Evolutionary conservation across 768 basidiomycete genomes (phyloP).

Genomic region (Pulveroboletus sp.): DNA sequence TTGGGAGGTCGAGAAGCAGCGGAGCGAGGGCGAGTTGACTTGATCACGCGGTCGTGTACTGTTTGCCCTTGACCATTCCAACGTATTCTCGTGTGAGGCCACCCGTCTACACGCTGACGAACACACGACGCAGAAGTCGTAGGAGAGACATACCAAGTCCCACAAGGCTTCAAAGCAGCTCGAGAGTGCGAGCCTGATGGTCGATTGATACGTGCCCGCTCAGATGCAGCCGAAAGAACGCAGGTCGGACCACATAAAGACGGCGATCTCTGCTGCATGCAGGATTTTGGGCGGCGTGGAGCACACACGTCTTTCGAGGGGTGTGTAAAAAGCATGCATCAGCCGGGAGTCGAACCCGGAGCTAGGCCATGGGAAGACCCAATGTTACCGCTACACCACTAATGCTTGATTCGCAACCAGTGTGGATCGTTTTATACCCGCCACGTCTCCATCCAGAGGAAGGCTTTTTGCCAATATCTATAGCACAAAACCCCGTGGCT

Average conservation of each 20-base stretch:
- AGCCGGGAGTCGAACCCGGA: conserved; percentile 58
- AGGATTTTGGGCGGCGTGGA: too few relatives aligned
- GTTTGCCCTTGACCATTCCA: neutral
- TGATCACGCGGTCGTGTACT: neutral
- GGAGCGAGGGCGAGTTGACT: conserved; percentile 20
- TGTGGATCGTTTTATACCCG: too few relatives aligned
- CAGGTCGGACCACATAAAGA: neutral
- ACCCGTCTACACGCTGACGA: neutral
- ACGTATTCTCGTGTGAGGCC: neutral
- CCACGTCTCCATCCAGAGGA: too few relatives aligned
- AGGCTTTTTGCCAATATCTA: too few relatives aligned
- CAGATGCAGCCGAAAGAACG: neutral
- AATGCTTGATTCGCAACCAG: conserved; percentile 16
- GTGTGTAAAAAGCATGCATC: conserved; percentile 31
- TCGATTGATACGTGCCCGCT: neutral
- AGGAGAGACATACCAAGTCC: neutral
- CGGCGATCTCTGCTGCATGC: too few relatives aligned
- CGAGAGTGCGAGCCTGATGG: neutral
- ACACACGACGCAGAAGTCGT: neutral
- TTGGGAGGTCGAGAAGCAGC: conserved; percentile 66
- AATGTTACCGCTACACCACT: conserved; percentile 84
- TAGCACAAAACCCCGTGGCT: too few relatives aligned
- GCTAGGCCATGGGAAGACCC: conserved; percentile 77
- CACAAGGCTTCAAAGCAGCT: neutral
- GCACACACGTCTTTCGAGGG: too few relatives aligned